Conservation (phyloP, 202 grass and related monocot species). For the Setaria italica region DNA sequence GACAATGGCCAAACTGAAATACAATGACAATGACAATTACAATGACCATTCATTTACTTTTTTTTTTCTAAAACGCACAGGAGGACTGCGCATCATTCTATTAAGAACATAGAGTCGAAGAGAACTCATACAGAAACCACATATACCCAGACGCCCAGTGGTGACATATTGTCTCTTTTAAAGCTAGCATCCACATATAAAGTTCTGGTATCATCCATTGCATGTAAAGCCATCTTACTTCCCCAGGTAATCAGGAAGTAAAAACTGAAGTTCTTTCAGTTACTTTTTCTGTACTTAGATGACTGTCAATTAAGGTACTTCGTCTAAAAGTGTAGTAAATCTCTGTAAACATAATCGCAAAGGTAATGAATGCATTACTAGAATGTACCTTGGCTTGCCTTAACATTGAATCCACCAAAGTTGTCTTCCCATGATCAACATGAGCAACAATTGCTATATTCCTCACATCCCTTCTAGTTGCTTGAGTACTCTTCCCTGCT, state of each 20-base stretch:
- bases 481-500: slow-evolving; percentile 60
- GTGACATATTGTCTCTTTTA: background rate
- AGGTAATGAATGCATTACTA: slow-evolving; percentile 30
- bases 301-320: background rate
- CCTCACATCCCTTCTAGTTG: slow-evolving; percentile 91
- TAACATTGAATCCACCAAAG: slow-evolving; percentile 96
- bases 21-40: too few relatives aligned
- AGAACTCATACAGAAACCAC: background rate
- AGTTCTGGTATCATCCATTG: background rate
- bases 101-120: too few relatives aligned
- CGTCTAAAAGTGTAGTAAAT: background rate
- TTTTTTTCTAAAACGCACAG: too few relatives aligned
- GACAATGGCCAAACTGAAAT: too few relatives aligned
- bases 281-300: slow-evolving; percentile 22
- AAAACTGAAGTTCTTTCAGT: background rate
- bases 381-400: slow-evolving; percentile 89
- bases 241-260: background rate
- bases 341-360: background rate
- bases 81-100: too few relatives aligned
- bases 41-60: too few relatives aligned
- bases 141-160: background rate
- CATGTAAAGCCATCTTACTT: slow-evolving; percentile 2
- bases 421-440: slow-evolving; percentile 98
- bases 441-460: slow-evolving; percentile 99
- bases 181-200: background rate